Evolutionary conservation across 257 asterid species (phyloP).

Genomic region (Euphrasia confusa): DNA sequence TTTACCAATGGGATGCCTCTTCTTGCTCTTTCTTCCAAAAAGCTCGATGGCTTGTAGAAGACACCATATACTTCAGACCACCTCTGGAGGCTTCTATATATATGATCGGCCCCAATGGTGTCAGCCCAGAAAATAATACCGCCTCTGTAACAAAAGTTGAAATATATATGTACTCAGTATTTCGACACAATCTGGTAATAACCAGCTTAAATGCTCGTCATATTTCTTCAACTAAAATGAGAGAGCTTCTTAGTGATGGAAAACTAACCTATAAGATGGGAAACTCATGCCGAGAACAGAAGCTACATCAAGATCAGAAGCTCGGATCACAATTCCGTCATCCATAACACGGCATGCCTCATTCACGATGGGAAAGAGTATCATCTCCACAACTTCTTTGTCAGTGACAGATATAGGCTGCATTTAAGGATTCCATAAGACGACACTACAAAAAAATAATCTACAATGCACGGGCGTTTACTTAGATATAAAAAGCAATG

Average conservation of each 20-base stretch:
- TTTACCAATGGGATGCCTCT: constrained; percentile 86
- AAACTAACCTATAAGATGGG: constrained; percentile 56
- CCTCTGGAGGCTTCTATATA: constrained; percentile 65
- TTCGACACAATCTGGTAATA: background rate
- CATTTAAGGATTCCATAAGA: constrained; percentile 16
- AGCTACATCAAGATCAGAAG: constrained; percentile 67
- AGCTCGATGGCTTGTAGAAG: constrained; percentile 74
- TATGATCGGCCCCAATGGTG: constrained; percentile 69
- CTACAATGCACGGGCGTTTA: background rate
- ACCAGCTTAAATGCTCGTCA: background rate
- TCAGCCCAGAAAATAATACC: constrained; percentile 97
- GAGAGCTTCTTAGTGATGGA: background rate
- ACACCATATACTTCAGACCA: constrained; percentile 70
- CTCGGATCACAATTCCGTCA: constrained; percentile 51
- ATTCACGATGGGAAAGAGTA: constrained; percentile 59
- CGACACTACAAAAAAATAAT: background rate
- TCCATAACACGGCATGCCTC: constrained; percentile 64
- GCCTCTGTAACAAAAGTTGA: constrained; percentile 58
- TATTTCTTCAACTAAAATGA: background rate
- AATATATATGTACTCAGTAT: background rate
- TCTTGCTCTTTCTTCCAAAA: constrained; percentile 82
- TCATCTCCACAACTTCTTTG: constrained; percentile 60
- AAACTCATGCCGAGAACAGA: constrained; percentile 68
- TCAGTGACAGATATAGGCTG: constrained; percentile 56
- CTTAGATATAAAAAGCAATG: too few relatives aligned